Percentiles rank a stretch among this genome's conserved stretches.
phyloP scores from a whole-genome alignment of 352 stramenopile species.

The Pythium dissimile region DNA sequence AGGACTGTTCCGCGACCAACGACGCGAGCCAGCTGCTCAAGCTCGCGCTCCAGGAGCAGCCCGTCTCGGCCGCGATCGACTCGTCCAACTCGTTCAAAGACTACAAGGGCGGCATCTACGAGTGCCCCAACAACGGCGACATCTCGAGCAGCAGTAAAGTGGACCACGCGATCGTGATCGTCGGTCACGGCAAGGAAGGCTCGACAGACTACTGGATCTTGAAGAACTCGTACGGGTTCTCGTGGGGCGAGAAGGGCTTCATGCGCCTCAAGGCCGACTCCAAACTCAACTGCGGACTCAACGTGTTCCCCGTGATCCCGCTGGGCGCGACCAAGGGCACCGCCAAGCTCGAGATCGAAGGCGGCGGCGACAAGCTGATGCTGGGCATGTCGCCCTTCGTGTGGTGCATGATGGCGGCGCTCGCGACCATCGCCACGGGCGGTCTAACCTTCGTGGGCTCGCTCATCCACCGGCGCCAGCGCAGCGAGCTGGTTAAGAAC shows the following conservation, averaged over 20 bases:
- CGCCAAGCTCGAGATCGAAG: conserved; percentile 44
- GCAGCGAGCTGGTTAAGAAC: conserved; percentile 11
- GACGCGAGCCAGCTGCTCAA: conserved; percentile 62
- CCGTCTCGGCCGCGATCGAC: conserved; percentile 77
- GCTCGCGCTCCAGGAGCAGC: conserved; percentile 60
- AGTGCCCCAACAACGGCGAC: conserved; percentile 66
- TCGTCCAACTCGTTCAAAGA: conserved; percentile 73
- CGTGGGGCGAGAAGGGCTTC: conserved; percentile 73
- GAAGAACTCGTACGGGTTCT: conserved; percentile 78
- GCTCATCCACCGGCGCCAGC: conserved; percentile 22
- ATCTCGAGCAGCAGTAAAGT: conserved; percentile 57
- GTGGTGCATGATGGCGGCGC: conserved; percentile 28
- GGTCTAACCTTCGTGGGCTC: conserved; percentile 30
- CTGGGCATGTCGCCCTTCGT: conserved; percentile 26
- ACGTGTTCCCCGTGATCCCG: conserved; percentile 68
- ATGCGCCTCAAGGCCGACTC: conserved; percentile 56
- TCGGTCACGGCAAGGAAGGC: conserved; percentile 55
- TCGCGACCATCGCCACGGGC: conserved; percentile 21
- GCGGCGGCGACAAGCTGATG: conserved; percentile 40
- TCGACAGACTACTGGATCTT: conserved; percentile 69
- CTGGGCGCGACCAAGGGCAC: conserved; percentile 43
- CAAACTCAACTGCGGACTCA: conserved; percentile 79
- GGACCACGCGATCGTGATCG: conserved; percentile 70
- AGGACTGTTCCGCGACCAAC: conserved; percentile 40
- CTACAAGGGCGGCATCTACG: conserved; percentile 76